Evolutionary conservation across 2,329 filamentous ascomycete species (phyloP), one percentile per base, ranked within the genome.

Genomic region (Clonostachys solani): DNA sequence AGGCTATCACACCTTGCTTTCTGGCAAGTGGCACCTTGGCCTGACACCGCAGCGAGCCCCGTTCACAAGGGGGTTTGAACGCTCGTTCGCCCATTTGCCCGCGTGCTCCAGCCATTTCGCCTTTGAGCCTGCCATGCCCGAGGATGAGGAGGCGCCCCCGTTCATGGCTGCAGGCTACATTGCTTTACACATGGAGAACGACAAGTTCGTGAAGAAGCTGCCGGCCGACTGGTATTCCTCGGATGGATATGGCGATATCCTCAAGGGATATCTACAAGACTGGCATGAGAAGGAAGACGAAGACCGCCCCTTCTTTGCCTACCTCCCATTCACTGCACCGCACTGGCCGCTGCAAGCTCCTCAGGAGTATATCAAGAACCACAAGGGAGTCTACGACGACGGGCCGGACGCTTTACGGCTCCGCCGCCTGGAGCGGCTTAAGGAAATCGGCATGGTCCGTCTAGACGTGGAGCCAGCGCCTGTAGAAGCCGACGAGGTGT

Each of bases 261-360:
- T 81, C 67, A 54, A 79, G 7, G 53, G 69, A 15, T 80, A 80
- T 44, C 62, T 81, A 1, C 61, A 67, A 35, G 72, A 77, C 73
- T 77, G 76, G 63, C 71, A 57, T 49, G 62, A 55, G 49, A 61
- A 48, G 6, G 54, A 56, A 2, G 58, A 63, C 12, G 53, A 63
- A 5, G 52, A 60, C 42, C 38, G 45, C n/a, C 75, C 80, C 0
- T 83, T 84, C 64, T 84, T 83, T 54, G 78, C 65, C 2, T 83
- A 82, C 56, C 66, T 80, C 3, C 78, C 80, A 2, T 84, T 83
- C 58, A 80, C 79, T 0, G 81, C 80, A 0, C 80, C 80, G 2
- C 80, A 84, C 52, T 84, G 81, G 81, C 81, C 81, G 2, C 62
- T 84, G 7, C 81, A 84, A 54, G 78, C 79, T 0, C 78, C 80